Conservation (phyloP, 805 yeast species). For the Candida silvicultrix region DNA sequence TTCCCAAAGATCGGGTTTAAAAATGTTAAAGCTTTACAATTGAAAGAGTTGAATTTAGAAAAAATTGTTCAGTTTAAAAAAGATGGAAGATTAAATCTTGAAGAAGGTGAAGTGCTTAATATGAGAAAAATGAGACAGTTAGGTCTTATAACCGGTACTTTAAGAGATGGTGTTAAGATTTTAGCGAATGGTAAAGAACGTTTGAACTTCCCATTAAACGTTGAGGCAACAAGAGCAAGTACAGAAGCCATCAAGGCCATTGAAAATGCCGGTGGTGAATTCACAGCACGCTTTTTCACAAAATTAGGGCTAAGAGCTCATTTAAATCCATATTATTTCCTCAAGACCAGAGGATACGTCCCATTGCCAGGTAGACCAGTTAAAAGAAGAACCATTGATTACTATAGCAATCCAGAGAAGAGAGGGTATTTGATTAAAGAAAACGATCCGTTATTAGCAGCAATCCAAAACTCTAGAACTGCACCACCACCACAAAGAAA, state of each 20-base stretch:
- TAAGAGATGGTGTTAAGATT: conserved; percentile 77
- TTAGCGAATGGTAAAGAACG: conserved; percentile 57
- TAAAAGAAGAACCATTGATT: conserved; percentile 70
- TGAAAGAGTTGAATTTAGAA: conserved; percentile 50
- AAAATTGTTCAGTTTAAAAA: conserved; percentile 68
- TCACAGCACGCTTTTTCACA: conserved; percentile 65
- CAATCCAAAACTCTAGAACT: conserved; percentile 15
- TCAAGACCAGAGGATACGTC: conserved; percentile 65
- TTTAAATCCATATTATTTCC: conserved; percentile 63
- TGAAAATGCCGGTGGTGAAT: conserved; percentile 67
- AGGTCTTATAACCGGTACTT: conserved; percentile 66
- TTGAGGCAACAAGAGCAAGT: conserved; percentile 83
- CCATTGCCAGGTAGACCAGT: conserved; percentile 87
- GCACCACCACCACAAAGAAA: conserved; percentile 8
- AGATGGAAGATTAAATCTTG: conserved; percentile 53
- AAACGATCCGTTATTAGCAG: conserved; percentile 16
- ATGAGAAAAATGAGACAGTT: conserved; percentile 71
- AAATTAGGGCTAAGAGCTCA: conserved; percentile 69
- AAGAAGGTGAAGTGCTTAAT: conserved; percentile 57
- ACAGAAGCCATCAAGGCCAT: conserved; percentile 64
- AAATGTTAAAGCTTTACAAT: conserved; percentile 48
- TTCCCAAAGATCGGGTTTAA: conserved; percentile 86
- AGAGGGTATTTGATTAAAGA: conserved; percentile 67
- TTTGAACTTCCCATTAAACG: conserved; percentile 53
- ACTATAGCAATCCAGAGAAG: conserved; percentile 62